Base-by-base conservation (phyloP, 306 rosid species). In the Pyrus communis region DNA sequence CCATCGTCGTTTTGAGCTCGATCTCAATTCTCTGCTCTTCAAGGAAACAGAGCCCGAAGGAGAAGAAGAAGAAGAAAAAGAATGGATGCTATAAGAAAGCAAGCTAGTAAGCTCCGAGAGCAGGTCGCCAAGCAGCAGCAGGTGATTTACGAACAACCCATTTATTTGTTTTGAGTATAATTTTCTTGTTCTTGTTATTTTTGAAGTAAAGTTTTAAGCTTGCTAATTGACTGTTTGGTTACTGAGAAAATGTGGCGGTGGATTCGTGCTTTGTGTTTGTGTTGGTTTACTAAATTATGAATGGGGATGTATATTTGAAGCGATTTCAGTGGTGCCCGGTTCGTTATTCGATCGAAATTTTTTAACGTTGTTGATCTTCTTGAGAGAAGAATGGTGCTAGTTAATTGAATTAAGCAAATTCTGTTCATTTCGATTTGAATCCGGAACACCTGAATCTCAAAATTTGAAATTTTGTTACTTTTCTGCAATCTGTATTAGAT, bases 111-210 rank as follows among this genome's bases (percentile, higher is more conserved):
- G 91, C 74, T 94, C 64, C 85, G 92, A 73, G 95, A 90, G n/a
- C 98, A 94, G 87, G 97, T 94, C 46, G 91, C 92, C 67, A 94
- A 92, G 83, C 98, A 94, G 71, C 98, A 94, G 2, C 98, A 90
- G 93, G 89, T 88, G 28, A 33, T 71, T 65, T 35, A 11, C 9
- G 46, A 58, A 30, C 14, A 11, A 9, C 76, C 40, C 70, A 46
- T 70, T 52, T 15, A 13, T 70, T 67, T n/a, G 52, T 43, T 30
- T n/a, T 30, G 38, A 21, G 11, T 70, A 25, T 49, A 21, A 55
- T 71, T 27, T 55, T 58, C n/a, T 22, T 72, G n/a, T 18, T 73
- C 21, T 63, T 25, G 11, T 27, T 38, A n/a, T 62, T 21, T 49
- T 49, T 14, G 54, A 49, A 49, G 54, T 49, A 49, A 49, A 49